phyloP scores from a whole-genome alignment of 1,284 basidiomycete genomes.

The Moesziomyces globuligerus region DNA sequence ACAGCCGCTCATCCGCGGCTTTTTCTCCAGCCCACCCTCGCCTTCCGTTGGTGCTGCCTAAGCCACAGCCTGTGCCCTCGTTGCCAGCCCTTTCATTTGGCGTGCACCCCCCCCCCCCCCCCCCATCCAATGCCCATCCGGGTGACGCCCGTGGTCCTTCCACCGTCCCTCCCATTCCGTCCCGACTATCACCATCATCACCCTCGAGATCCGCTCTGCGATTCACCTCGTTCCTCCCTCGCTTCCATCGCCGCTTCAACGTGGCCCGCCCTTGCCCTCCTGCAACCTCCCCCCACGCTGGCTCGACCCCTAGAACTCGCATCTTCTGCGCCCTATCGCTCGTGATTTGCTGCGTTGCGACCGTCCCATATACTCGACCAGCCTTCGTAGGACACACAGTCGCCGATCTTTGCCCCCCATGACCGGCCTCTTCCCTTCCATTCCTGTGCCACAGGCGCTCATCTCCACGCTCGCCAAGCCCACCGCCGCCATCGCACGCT shows the following conservation, averaged over 20 bases:
- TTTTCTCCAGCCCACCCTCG: background rate
- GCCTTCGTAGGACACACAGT: background rate
- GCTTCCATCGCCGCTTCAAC: conserved; percentile 19
- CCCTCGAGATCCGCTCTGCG: background rate
- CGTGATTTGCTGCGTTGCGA: background rate
- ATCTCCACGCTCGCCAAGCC: conserved; percentile 26
- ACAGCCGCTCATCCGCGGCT: conserved; percentile 8
- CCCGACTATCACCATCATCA: conserved; percentile 1
- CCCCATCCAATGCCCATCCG: background rate
- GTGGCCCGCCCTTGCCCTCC: conserved; percentile 11
- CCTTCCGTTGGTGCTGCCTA: conserved; percentile 1
- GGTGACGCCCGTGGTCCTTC: background rate
- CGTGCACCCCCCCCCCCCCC: background rate
- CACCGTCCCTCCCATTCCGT: background rate
- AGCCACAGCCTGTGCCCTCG: conserved; percentile 1
- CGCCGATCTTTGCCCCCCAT: conserved; percentile 8
- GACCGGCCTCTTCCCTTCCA: conserved; percentile 42
- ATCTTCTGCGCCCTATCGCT: background rate
- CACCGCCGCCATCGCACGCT: conserved; percentile 36
- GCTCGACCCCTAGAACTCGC: background rate
- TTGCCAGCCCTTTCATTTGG: conserved; percentile 6
- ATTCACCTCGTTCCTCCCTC: conserved; percentile 29
- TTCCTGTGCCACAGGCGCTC: conserved; percentile 33
- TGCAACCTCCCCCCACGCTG: background rate
- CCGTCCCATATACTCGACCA: background rate